These are phyloP conservation scores for Amanita pallidorosea DNA, from an alignment of 768 basidiomycete species.

Conservation along the genomic window DNA sequence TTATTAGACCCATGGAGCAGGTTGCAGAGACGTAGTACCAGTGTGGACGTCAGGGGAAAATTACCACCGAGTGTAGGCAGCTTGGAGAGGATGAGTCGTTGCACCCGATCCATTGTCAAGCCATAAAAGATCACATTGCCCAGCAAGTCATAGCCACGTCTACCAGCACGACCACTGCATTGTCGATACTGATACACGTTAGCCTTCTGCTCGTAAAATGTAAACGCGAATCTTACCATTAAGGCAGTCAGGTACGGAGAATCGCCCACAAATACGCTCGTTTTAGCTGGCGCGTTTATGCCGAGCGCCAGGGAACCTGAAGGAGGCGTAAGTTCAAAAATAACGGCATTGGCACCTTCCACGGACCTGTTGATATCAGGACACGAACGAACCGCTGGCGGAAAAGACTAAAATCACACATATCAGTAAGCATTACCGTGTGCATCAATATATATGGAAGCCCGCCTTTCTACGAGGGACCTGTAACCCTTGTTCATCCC, in stretches of 20 bases:
- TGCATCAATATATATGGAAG: constrained; percentile 40
- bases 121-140: constrained; percentile 72
- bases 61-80: constrained; percentile 51
- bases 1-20: constrained; percentile 51
- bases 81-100: constrained; percentile 52
- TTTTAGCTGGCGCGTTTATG: constrained; percentile 65
- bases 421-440: background rate
- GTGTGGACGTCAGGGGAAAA: constrained; percentile 59
- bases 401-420: constrained; percentile 32
- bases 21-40: constrained; percentile 54
- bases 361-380: constrained; percentile 51
- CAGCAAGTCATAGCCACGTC: constrained; percentile 58
- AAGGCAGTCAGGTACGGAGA: constrained; percentile 51
- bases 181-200: constrained; percentile 45
- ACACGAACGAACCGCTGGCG: constrained; percentile 53
- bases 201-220: background rate
- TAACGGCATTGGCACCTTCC: background rate
- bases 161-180: constrained; percentile 64
- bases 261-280: constrained; percentile 53
- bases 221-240: constrained; percentile 27
- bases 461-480: constrained; percentile 12
- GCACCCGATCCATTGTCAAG: constrained; percentile 48
- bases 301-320: constrained; percentile 60
- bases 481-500: constrained; percentile 51
- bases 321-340: background rate